Conservation (phyloP, 306 rosid genomes). For the Prunus mongolica region DNA sequence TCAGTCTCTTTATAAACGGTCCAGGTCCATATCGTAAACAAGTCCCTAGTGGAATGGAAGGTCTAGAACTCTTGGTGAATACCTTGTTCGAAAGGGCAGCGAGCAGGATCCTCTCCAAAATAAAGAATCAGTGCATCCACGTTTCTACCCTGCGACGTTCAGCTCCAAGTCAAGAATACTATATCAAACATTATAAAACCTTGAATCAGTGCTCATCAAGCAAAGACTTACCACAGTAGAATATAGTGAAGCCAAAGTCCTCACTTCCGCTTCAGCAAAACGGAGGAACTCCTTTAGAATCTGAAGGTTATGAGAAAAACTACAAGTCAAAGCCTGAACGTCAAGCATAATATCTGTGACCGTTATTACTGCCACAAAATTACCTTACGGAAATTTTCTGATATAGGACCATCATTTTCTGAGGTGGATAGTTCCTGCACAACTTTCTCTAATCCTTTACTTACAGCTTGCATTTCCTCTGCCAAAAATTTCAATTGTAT, state of each 20-base stretch:
- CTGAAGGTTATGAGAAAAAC: constrained; percentile 30
- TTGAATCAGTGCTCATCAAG: not conserved
- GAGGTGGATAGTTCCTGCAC: constrained; percentile 72
- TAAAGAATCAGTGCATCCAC: constrained; percentile 83
- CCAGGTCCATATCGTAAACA: not conserved
- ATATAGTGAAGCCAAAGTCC: constrained; percentile 77
- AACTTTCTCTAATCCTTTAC: constrained; percentile 90
- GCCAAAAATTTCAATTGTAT: constrained; percentile 81
- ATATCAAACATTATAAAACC: not conserved
- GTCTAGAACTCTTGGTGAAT: not conserved
- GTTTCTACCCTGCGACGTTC: constrained; percentile 64
- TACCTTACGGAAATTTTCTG: constrained; percentile 69
- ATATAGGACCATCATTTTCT: constrained; percentile 79
- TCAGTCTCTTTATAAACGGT: not conserved
- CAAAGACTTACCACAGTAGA: constrained; percentile 70
- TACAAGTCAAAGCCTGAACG: not conserved
- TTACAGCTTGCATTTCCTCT: constrained; percentile 92
- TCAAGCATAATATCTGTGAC: not conserved
- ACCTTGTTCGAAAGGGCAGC: constrained; percentile 95
- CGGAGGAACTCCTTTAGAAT: constrained; percentile 67
- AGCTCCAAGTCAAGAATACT: constrained; percentile 21
- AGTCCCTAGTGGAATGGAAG: not conserved
- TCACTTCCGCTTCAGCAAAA: constrained; percentile 85
- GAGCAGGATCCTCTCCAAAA: constrained; percentile 92
- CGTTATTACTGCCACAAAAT: not conserved